Conservation (phyloP, 129 eudicot genomes). For the Centrapalus pauciflorus region DNA sequence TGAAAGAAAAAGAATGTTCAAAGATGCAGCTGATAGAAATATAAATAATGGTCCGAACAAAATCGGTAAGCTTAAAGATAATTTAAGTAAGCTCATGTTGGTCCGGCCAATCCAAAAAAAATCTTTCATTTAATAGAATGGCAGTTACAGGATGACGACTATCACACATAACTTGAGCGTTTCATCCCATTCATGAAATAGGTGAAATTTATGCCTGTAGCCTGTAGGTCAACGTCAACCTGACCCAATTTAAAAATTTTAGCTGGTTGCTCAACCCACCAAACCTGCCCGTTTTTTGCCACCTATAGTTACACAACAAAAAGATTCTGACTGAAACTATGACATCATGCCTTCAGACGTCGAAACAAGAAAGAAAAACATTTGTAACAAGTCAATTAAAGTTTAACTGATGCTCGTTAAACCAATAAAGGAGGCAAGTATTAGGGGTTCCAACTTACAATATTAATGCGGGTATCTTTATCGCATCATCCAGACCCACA, state of each 20-base stretch:
- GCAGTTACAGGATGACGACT: no score
- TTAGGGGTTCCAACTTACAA: constrained; percentile 52
- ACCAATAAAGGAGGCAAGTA: not conserved
- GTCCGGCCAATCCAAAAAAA: not conserved
- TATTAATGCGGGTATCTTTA: constrained; percentile 65
- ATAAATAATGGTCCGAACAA: not conserved
- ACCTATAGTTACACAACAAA: no score
- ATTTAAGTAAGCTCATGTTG: not conserved
- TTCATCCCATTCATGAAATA: no score
- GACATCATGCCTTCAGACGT: not conserved
- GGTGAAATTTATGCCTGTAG: no score
- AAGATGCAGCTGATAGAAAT: not conserved
- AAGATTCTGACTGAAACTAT: no score
- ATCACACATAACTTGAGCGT: no score
- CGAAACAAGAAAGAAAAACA: not conserved
- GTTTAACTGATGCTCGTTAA: not conserved
- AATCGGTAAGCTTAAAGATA: not conserved
- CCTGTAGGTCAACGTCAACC: no score
- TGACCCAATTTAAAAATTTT: not conserved
- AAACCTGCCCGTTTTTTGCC: not conserved
- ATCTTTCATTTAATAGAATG: no score
- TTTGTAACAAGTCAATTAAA: not conserved
- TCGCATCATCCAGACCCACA: constrained; percentile 64
- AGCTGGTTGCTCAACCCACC: not conserved
- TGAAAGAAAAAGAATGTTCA: not conserved